A percentile compares a stretch with the other conserved stretches of the same genome.
Evolutionary conservation across 805 yeast species (phyloP).

Genomic region (Myxozyma kluyveri): DNA sequence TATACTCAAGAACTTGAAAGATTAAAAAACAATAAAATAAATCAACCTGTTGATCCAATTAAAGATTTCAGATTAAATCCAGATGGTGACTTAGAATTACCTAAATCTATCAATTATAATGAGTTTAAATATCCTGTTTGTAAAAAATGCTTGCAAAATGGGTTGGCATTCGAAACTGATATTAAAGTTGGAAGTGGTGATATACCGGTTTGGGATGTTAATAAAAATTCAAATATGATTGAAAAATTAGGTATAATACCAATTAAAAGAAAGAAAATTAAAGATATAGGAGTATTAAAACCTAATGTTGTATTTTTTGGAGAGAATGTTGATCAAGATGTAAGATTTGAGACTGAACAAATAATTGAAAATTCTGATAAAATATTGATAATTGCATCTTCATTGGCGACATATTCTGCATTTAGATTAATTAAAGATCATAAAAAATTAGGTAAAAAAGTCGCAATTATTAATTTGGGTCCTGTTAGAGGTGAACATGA

Average conservation of each 20-base stretch:
- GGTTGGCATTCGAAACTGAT: slow-evolving; percentile 6
- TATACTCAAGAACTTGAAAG: slow-evolving; percentile 23
- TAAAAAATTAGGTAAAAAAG: slow-evolving; percentile 25
- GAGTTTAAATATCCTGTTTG: slow-evolving; percentile 33
- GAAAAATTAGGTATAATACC: no score
- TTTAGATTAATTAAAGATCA: slow-evolving; percentile 31
- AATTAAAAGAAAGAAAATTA: slow-evolving; percentile 6
- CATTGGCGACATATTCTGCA: slow-evolving; percentile 35
- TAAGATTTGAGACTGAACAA: slow-evolving; percentile 24
- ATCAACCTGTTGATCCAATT: slow-evolving; percentile 9
- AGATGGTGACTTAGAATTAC: slow-evolving; percentile 33
- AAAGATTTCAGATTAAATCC: slow-evolving; percentile 28
- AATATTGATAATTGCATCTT: slow-evolving; percentile 31
- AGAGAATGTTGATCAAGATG: slow-evolving; percentile 30
- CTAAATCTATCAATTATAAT: slow-evolving; percentile 25
- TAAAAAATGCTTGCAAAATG: slow-evolving; percentile 20
- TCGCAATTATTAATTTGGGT: slow-evolving; percentile 32
- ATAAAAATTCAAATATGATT: slow-evolving; percentile 10
- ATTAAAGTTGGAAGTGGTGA: slow-evolving; percentile 1
- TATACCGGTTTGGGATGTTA: slow-evolving; percentile 17
- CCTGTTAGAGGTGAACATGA: slow-evolving; percentile 33
- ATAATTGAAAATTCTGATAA: slow-evolving; percentile 25
- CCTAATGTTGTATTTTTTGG: slow-evolving; percentile 35
- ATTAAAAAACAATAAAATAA: background rate
- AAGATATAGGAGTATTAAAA: slow-evolving; percentile 32